Percentiles rank a stretch among this genome's conserved stretches.
phyloP scores from a whole-genome alignment of 768 basidiomycete genomes.

The Mycena amicta region DNA sequence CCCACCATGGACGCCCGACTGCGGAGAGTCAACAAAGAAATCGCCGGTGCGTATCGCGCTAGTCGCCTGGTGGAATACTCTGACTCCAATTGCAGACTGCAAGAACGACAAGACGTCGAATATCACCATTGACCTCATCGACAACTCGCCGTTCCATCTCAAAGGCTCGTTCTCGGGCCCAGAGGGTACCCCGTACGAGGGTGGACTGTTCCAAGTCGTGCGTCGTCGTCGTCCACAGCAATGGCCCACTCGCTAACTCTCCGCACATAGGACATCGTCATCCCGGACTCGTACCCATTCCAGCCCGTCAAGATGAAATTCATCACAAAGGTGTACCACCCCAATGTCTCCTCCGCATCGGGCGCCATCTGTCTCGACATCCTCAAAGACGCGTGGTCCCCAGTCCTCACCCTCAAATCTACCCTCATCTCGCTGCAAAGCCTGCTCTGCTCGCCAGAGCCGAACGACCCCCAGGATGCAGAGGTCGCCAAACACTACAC shows the following conservation, averaged over 20 bases:
- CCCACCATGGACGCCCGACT: slow-evolving; percentile 80
- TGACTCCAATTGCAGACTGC: slow-evolving; percentile 73
- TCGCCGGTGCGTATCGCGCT: slow-evolving; percentile 58
- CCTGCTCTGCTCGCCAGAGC: slow-evolving; percentile 90
- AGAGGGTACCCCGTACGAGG: slow-evolving; percentile 90
- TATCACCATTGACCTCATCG: slow-evolving; percentile 84
- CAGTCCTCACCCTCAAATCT: slow-evolving; percentile 93
- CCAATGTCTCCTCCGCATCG: slow-evolving; percentile 91
- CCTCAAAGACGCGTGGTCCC: slow-evolving; percentile 89
- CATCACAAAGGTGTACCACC: slow-evolving; percentile 95
- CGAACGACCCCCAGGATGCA: slow-evolving; percentile 96
- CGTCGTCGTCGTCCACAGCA: slow-evolving; percentile 35
- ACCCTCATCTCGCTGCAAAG: slow-evolving; percentile 95
- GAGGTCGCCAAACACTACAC: slow-evolving; percentile 98
- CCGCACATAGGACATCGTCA: slow-evolving; percentile 93
- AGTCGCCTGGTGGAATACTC: slow-evolving; percentile 4
- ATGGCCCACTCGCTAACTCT: slow-evolving; percentile 1
- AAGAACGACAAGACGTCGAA: slow-evolving; percentile 92
- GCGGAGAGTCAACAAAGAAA: slow-evolving; percentile 93
- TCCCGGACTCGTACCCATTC: slow-evolving; percentile 90
- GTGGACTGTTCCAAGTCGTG: slow-evolving; percentile 90
- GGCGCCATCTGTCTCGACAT: slow-evolving; percentile 95
- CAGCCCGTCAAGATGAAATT: slow-evolving; percentile 99
- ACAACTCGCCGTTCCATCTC: slow-evolving; percentile 89
- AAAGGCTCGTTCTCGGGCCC: slow-evolving; percentile 91